Conservation (phyloP, 495 filamentous ascomycete species). For the Lichina pygmaea region DNA sequence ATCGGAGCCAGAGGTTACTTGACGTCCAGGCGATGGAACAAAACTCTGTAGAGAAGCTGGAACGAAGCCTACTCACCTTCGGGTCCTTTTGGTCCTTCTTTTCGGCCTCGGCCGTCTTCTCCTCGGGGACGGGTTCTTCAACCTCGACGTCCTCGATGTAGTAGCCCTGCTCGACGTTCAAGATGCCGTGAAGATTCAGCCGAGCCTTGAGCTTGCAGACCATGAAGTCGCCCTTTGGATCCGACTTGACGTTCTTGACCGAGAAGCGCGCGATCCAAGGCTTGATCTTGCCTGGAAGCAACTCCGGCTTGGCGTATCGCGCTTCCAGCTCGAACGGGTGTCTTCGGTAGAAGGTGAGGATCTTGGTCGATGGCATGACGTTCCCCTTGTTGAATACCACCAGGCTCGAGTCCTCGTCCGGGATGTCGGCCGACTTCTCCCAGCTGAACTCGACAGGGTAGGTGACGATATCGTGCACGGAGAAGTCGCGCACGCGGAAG, state of each 20-base stretch:
- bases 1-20: background rate
- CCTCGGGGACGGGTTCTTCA: conserved; percentile 48
- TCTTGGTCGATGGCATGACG: conserved; percentile 96
- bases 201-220: conserved; percentile 99
- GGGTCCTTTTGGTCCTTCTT: conserved; percentile 42
- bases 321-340: conserved; percentile 93
- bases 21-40: background rate
- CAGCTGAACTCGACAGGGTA: conserved; percentile 99
- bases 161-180: conserved; percentile 93
- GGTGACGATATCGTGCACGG: conserved; percentile 86
- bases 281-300: conserved; percentile 71
- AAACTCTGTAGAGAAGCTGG: conserved; percentile 1
- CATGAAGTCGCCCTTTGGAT: conserved; percentile 80
- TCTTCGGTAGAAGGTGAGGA: conserved; percentile 97
- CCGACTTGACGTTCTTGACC: conserved; percentile 67
- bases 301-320: conserved; percentile 64
- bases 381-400: conserved; percentile 96
- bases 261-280: conserved; percentile 94
- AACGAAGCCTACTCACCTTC: conserved; percentile 30
- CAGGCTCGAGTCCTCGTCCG: conserved; percentile 92
- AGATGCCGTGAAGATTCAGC: conserved; percentile 83
- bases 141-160: conserved; percentile 96
- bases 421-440: conserved; percentile 97
- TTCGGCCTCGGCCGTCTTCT: conserved; percentile 17
- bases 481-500: conserved; percentile 96